Base-by-base conservation (phyloP, 176 grass and related monocot genomes). In the Melocanna baccifera region DNA sequence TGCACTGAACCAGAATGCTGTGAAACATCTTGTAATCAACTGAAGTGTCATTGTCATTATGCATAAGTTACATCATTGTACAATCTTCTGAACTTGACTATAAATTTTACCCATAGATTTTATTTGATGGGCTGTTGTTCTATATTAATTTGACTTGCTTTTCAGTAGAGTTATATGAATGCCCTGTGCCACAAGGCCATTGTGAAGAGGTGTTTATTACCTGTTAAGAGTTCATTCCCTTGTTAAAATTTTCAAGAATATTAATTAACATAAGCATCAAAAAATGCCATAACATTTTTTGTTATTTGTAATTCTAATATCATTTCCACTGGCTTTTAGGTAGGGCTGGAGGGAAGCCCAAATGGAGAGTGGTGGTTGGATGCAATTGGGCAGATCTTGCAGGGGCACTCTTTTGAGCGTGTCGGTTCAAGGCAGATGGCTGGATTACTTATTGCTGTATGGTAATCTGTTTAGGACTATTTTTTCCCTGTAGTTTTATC, bases 281-380 rank as follows among this genome's bases (percentile, higher is more conserved):
- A 40, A 56, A 69, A 34, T 61, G 13, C 12, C 9, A 53, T 78
- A 32, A 19, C 1, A 12, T 20, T 78, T 89, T 83, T 87, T 80
- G 51, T 28, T 84, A 80, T 15, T 45, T 88, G 48, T 75, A 78
- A 71, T 82, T 34, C 20, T 80, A 14, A 79, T 80, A 62, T 66
- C 11, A 55, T 69, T 64, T 81, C 11, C 19, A 13, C 29, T 78
- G 46, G 9, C 74, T 91, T 93, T 80, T 89, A 97, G 95, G 95
- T 97, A 36, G 95, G 95, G 37, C 75, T 97, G 45, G 95, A 94
- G 78, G 95, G 95, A 86, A 97, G 88, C 89, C 88, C 88, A 71
- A 97, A 97, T 64, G 95, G 95, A 29, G 87, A 93, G 46, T 97
- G 92, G 95, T 97, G 95, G 95, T 89, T 94, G 88, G 95, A 92